Evolutionary conservation across 2,329 filamentous ascomycete species (phyloP), one percentile per base, ranked within the genome.

Genomic region (Grosmannia serpens): DNA sequence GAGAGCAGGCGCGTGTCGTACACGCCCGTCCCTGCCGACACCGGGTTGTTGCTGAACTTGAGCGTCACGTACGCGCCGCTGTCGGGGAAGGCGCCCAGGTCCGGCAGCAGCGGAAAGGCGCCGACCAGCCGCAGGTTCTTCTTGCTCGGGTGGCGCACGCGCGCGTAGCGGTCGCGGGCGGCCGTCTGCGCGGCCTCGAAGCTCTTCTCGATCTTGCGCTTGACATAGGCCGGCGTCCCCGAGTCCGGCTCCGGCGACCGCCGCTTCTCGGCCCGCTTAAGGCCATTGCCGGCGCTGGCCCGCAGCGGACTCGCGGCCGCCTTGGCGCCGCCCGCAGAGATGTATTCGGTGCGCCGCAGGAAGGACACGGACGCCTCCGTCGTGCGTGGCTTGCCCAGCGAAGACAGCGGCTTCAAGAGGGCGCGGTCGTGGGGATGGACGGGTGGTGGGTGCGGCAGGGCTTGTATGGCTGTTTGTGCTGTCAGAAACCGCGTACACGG

Each of bases 331-430:
- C 75, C 74, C 4, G 81, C 82, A 13, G 88, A 89, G 67, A 96
- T 96, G 74, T 97, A 97, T 72, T 99, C 94, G 58, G 94, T 97
- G 67, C 92, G 85, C 59, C 94, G 89, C 65, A 99, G 81, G 80
- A 99, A 99, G 62, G 90, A 96, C 57, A 96, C 90, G 62, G 87
- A 86, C 22, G 86, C 79, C 62, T 89, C 87, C 62, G 83, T 83
- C 49, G 84, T 81, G 65, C 89, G 88, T 51, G 87, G 86, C 72
- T 96, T 95, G 65, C 90, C 91, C 26, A 99, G 81, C 54, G 89
- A 85, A 41, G 90, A 84, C 41, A 96, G 83, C 7, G 90, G 88
- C 68, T 90, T 84, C 61, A 99, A 82, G 56, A 99, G 85, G 15
- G 84, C 81, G 63, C 89, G 84, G 74, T 99, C 94, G 67, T 88